A percentile compares a stretch with the other conserved stretches of the same genome.
phyloP scores from a whole-genome alignment of 2,329 filamentous ascomycete genomes.

The Xylaria sp. region DNA sequence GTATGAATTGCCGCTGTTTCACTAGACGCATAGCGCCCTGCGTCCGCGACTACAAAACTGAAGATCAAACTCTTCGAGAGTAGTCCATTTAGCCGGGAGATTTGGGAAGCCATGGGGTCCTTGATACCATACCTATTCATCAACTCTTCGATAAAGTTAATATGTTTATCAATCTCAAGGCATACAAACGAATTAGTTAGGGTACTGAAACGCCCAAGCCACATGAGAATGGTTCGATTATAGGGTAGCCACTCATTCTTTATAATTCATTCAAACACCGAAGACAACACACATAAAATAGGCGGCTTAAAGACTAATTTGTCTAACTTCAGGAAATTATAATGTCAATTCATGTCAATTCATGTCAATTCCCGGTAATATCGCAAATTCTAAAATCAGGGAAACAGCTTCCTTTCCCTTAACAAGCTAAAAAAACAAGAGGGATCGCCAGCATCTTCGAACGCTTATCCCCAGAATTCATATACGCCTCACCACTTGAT shows the following conservation, averaged over 20 bases:
- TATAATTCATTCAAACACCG: not conserved
- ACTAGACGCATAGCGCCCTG: not conserved
- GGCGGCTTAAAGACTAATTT: not conserved
- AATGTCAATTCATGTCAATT: no score
- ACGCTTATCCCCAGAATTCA: no score
- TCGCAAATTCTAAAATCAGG: not conserved
- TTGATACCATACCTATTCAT: not conserved
- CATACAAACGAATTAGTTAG: not conserved
- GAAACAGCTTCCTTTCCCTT: no score
- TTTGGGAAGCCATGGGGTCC: not conserved
- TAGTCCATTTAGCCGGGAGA: not conserved
- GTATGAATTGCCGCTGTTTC: not conserved
- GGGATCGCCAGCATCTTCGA: no score
- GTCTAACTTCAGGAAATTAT: not conserved
- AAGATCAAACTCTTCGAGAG: conserved; percentile 18
- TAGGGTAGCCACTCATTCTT: not conserved
- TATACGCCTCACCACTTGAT: not conserved
- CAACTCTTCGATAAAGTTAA: not conserved
- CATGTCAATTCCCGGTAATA: not conserved
- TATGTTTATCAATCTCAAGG: not conserved
- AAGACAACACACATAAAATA: not conserved
- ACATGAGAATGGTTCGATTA: not conserved
- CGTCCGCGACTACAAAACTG: not conserved
- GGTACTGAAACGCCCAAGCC: not conserved
- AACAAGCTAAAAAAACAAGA: no score